Percentiles rank a stretch among this genome's conserved stretches.
phyloP scores from a whole-genome alignment of 129 eudicot genomes.

The Gnaphalium uliginosum region DNA sequence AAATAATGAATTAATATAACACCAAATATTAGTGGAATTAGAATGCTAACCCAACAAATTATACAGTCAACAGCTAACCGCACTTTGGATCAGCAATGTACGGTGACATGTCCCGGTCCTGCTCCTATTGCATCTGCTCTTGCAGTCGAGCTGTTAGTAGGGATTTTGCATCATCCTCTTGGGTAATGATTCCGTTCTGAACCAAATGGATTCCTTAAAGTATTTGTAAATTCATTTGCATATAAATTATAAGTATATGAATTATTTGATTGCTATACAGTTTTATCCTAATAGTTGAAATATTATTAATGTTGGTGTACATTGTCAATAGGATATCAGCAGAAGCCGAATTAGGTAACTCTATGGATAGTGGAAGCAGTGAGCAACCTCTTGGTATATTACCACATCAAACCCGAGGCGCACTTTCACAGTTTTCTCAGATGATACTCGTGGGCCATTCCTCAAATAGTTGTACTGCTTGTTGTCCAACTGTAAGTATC shows the following conservation, averaged over 20 bases:
- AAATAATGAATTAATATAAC: background rate
- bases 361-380: conserved; percentile 41
- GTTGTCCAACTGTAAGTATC: conserved; percentile 70
- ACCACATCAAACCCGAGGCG: conserved; percentile 90
- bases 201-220: background rate
- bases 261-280: background rate
- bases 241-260: background rate
- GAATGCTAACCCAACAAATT: conserved; percentile 3
- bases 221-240: conserved; percentile 4
- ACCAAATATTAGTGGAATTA: background rate
- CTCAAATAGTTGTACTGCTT: conserved; percentile 86
- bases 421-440: conserved; percentile 88
- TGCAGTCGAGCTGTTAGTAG: conserved; percentile 90
- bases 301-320: background rate
- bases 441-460: conserved; percentile 93
- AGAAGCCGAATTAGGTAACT: conserved; percentile 70
- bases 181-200: conserved; percentile 44
- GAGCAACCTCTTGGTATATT: conserved; percentile 95
- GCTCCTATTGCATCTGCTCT: conserved; percentile 96
- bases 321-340: conserved; percentile 62
- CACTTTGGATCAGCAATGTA: conserved; percentile 98
- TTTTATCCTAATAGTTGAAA: background rate
- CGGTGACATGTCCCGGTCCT: conserved; percentile 93
- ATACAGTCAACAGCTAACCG: conserved; percentile 90
- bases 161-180: conserved; percentile 86